Percentiles rank a stretch among this genome's conserved stretches.
Conservation (phyloP, 2,329 filamentous ascomycete genomes). For the Magnaporthiopsis rhizophila region DNA sequence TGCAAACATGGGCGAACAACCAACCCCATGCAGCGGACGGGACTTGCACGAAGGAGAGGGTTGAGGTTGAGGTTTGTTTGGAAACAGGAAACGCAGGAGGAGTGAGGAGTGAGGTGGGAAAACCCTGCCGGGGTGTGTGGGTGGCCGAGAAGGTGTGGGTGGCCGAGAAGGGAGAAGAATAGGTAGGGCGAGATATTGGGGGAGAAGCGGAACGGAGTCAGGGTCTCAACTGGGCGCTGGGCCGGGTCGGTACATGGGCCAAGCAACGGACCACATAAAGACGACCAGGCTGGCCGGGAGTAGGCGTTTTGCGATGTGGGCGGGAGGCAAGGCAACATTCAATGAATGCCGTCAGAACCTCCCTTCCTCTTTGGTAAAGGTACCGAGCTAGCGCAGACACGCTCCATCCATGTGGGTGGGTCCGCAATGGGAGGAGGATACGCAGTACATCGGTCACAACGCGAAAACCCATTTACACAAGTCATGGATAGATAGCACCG, state of each 20-base stretch:
- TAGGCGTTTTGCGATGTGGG: not conserved
- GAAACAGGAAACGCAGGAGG: not conserved
- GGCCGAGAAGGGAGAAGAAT: not conserved
- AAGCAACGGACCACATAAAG: not conserved
- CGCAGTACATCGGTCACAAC: not conserved
- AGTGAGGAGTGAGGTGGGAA: conserved; percentile 3
- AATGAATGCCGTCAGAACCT: not conserved
- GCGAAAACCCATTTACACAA: not conserved
- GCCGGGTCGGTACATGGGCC: not conserved
- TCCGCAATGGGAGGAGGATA: not conserved
- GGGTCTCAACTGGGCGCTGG: not conserved
- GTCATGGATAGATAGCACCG: not conserved
- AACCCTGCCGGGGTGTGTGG: conserved; percentile 1
- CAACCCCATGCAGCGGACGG: not conserved
- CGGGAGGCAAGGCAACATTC: not conserved
- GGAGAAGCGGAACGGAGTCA: not conserved
- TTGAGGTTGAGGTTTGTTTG: not conserved
- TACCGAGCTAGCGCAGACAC: not conserved
- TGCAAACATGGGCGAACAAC: not conserved
- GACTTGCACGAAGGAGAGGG: not conserved
- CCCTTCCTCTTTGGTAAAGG: not conserved
- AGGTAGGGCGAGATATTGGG: not conserved
- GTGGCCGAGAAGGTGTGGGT: not conserved
- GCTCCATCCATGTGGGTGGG: not conserved
- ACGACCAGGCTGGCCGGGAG: not conserved